Base-by-base conservation (phyloP, 768 basidiomycete species). In the Tricholoma sp. region DNA sequence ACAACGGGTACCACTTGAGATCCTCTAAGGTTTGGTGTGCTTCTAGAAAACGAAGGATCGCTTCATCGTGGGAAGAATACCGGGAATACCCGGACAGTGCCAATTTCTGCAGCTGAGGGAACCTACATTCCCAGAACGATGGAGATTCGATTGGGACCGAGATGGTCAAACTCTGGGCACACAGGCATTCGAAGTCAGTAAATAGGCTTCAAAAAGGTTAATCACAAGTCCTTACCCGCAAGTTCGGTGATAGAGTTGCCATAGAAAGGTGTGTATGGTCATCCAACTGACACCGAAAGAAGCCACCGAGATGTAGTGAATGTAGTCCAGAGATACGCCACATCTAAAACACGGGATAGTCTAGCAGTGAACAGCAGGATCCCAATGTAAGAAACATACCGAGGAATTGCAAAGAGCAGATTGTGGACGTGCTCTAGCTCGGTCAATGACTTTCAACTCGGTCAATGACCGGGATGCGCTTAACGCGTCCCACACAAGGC, bases 21-120 rank as follows among this genome's bases (percentile, higher is more conserved):
- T 64, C 63, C 50, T 66, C 62, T 20, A 70, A 64, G 9, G 59
- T 57, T 6, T 64, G 62, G 55, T 70, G 68, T 1, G 53, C 24
- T 18, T 59, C 45, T 11, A 70, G 50, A 37, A 70, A 70, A 1
- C 58, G 37, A 7, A 62, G 41, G 4, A 66, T 58, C 4, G 31
- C 17, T 4, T 32, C 39, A 41, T 66, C 68, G 12, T 55, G 37
- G 18, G 31, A 28, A 4, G 31, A 28, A 4, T 42, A 45, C 7
- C 55, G 52, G 28, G 57, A 45, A 18, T 49, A 45, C 31, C 59
- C 54, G 15, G 49, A 39, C 28, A 67, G 47, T 29, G 65, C 55
- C 4, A 69, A 58, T 44, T 56, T 59, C 33, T 59, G 61, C 39
- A 69, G 61, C 11, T 57, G 58, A 34, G 58, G 56, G 15, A 67